Conservation (phyloP, 2,329 filamentous ascomycete species). For the Salinomyces thailandicus region DNA sequence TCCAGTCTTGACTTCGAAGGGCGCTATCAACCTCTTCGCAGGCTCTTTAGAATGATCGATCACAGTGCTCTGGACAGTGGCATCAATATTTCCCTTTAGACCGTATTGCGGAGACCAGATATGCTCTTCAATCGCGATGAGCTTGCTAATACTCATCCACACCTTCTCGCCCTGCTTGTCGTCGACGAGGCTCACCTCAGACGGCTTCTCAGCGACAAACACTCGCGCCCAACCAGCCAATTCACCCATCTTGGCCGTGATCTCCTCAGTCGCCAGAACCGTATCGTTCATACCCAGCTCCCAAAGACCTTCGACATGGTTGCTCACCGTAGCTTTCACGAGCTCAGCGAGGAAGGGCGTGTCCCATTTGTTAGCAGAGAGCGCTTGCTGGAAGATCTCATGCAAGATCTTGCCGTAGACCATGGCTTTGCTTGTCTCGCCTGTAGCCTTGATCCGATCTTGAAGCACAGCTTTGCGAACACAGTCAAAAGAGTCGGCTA, state of each 20-base stretch:
- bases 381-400: conserved; percentile 85
- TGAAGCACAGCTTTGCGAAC: conserved; percentile 84
- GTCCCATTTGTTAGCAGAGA: conserved; percentile 76
- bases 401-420: conserved; percentile 91
- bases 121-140: conserved; percentile 94
- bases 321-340: conserved; percentile 59
- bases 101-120: conserved; percentile 98
- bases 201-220: conserved; percentile 65
- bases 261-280: conserved; percentile 62
- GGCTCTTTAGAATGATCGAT: conserved; percentile 55
- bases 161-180: conserved; percentile 67
- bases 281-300: conserved; percentile 64
- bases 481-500: conserved; percentile 93
- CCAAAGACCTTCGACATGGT: conserved; percentile 81
- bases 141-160: conserved; percentile 78
- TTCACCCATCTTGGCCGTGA: conserved; percentile 73
- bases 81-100: conserved; percentile 94
- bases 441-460: conserved; percentile 86
- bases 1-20: conserved; percentile 92
- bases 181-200: conserved; percentile 62
- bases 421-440: conserved; percentile 65
- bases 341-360: conserved; percentile 52
- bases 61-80: conserved; percentile 82
- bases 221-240: conserved; percentile 71
- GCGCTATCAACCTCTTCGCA: conserved; percentile 60